Base-by-base conservation (phyloP, 352 stramenopile species). In the Phytophthora gonapodyides region DNA sequence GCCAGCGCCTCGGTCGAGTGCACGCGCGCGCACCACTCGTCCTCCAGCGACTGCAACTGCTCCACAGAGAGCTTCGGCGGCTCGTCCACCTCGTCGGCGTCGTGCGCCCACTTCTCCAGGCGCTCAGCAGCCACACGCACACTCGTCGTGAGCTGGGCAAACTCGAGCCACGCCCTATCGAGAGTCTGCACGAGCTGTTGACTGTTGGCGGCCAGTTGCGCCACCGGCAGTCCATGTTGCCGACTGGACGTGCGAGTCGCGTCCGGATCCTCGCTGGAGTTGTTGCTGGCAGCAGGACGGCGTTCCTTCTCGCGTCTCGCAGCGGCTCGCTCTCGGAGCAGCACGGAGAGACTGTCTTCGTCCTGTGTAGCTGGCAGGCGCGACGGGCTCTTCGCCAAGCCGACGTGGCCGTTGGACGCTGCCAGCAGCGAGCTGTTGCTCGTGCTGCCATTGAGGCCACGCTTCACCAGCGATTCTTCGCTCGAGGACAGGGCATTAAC, bases 341-440 rank as follows among this genome's bases (percentile, higher is more conserved):
- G 19, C 15, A 60, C 38, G 0, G 65, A 58, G 10, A 73, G 60
- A 41, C 65, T 73, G 54, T 73, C 65, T 15, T 69, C 59, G 17
- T 65, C 61, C n/a, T 67, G 34, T 30, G 51, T 35, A 31, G 27
- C 12, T 13, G 27, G 16, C 34, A 68, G 6, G 12, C 51, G 36
- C 19, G 52, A 64, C 10, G 54, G 40, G 12, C 61, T 69, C 37
- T 48, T 64, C 2, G 44, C 24, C 15, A 50, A 27, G 15, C 31
- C 24, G 12, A 31, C 50, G 3, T 46, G 57, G 35, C 46, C 55
- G 11, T 48, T 60, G 9, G 54, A 61, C 11, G 16, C 19, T 12
- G 54, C 41, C 6, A 43, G 31, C 8, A 56, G 10, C 15, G 46
- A 60, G 16, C 30, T 64, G 48, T 46, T 65, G 31, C 61, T 69